Conservation (phyloP, 2,329 filamentous ascomycete genomes). For the Aspergillus viridinutans region DNA sequence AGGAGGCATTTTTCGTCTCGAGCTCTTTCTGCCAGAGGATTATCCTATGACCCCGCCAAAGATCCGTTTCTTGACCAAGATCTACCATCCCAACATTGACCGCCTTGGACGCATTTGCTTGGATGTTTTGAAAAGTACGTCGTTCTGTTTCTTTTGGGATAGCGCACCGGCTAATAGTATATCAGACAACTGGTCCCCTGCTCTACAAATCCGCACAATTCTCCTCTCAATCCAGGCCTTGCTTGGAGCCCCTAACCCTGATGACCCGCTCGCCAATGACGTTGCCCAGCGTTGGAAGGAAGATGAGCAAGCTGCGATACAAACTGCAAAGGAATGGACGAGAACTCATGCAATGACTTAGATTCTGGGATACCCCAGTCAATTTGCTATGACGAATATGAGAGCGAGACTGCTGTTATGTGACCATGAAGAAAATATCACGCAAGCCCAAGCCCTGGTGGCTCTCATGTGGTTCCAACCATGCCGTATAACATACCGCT, state of each 20-base stretch:
- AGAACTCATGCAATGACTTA: conserved; percentile 67
- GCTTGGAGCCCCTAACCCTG: conserved; percentile 91
- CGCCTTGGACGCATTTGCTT: conserved; percentile 95
- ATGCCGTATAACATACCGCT: conserved; percentile 2
- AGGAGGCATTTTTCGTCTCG: conserved; percentile 90
- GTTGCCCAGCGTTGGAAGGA: conserved; percentile 99
- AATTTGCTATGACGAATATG: conserved; percentile 12
- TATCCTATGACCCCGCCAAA: conserved; percentile 99
- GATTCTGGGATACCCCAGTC: conserved; percentile 7
- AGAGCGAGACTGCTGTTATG: conserved; percentile 22
- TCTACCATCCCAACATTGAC: conserved; percentile 99
- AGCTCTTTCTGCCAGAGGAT: conserved; percentile 95
- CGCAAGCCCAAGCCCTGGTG: conserved; percentile 11
- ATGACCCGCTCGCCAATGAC: conserved; percentile 96
- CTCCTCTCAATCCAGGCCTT: conserved; percentile 97
- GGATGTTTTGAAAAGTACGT: conserved; percentile 90
- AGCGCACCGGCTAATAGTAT: conserved; percentile 13
- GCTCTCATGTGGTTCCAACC: conserved; percentile 12
- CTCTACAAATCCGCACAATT: conserved; percentile 95
- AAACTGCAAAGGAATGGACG: conserved; percentile 91
- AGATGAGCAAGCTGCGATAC: conserved; percentile 85
- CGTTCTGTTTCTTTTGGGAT: not conserved
- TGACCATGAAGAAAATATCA: conserved; percentile 29
- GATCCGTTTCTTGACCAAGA: conserved; percentile 97
- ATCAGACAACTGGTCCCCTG: conserved; percentile 95